Evolutionary conservation across 176 grass and related monocot genomes (phyloP), one percentile per base, ranked within the genome.

Genomic region (Bothriochloa decipiens): DNA sequence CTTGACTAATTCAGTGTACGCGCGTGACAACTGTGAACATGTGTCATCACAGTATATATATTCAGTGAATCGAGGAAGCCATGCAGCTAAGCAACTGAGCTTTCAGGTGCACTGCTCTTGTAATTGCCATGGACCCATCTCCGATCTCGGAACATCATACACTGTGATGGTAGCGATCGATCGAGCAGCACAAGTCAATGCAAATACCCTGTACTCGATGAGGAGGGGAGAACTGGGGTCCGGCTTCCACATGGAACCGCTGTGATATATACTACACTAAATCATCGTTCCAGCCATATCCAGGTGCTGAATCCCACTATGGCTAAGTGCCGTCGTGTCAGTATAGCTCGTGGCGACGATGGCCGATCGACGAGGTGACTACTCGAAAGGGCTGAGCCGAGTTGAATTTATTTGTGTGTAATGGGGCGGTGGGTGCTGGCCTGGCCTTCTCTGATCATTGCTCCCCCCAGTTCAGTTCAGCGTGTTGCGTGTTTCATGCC

Each of bases 201-300:
- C 53, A 28, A 72, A 73, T 86, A 29, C n/a, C 26, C 11, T 74
- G 58, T n/a, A 22, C 68, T 86, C 41, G 8, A 86, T 50, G 46
- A 79, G 64, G 20, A 25, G 0, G 29, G 29, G 29, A 32, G 29
- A 10, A n/a, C 20, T 22, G 53, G 53, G 53, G 53, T n/a, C 52
- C 20, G 53, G 53, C 32, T 13, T 26, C 23, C 60, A 27, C 60
- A 26, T 23, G 23, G 60, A 66, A 63, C 63, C 47, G 20, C 25
- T 39, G 15, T 26, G 70, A 35, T 74, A 32, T 32, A 32, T 32
- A 32, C 8, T 66, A 4, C 28, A 76, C 14, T 42, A 45, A 76
- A 68, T 57, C 53, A 41, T 57, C 41, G 43, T 67, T 52, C 72
- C 29, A 57, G 50, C 74, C 12, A 58, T 23, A 23, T 58, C 50